phyloP scores from a whole-genome alignment of 352 stramenopile species.

The Phytophthora podocarpi region DNA sequence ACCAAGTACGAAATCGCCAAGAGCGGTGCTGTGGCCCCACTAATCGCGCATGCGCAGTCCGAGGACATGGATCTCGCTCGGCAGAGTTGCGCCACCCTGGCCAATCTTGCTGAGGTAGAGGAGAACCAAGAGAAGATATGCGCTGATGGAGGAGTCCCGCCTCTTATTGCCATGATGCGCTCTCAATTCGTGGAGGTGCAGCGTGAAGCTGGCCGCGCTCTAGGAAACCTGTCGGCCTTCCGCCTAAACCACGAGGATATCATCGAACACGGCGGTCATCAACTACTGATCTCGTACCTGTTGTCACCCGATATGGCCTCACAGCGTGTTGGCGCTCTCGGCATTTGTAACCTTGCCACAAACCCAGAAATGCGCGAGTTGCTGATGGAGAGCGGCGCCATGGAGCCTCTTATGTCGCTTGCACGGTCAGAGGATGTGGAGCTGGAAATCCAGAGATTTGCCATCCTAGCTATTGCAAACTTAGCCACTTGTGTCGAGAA shows the following conservation, averaged over 20 bases:
- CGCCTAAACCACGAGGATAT: conserved; percentile 92
- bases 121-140: conserved; percentile 96
- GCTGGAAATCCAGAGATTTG: conserved; percentile 95
- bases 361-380: conserved; percentile 89
- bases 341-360: conserved; percentile 95
- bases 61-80: conserved; percentile 93
- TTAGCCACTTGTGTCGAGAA: conserved; percentile 94
- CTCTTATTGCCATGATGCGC: conserved; percentile 94
- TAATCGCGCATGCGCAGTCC: conserved; percentile 92
- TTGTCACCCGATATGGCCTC: conserved; percentile 94
- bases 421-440: conserved; percentile 94
- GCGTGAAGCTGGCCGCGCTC: conserved; percentile 87
- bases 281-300: conserved; percentile 96
- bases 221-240: conserved; percentile 94
- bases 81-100: conserved; percentile 92
- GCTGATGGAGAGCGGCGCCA: conserved; percentile 92
- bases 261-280: conserved; percentile 91
- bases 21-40: conserved; percentile 87
- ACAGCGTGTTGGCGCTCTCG: conserved; percentile 92
- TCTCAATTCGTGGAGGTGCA: conserved; percentile 96
- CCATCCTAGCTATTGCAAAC: conserved; percentile 94
- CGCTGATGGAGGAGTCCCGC: conserved; percentile 89
- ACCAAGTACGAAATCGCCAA: conserved; percentile 98
- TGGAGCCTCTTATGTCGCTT: conserved; percentile 96
- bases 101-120: conserved; percentile 94